Percentiles rank a stretch among this genome's conserved stretches.
Conservation (phyloP, 2,329 filamentous ascomycete genomes). For the Akanthomyces muscarius region DNA sequence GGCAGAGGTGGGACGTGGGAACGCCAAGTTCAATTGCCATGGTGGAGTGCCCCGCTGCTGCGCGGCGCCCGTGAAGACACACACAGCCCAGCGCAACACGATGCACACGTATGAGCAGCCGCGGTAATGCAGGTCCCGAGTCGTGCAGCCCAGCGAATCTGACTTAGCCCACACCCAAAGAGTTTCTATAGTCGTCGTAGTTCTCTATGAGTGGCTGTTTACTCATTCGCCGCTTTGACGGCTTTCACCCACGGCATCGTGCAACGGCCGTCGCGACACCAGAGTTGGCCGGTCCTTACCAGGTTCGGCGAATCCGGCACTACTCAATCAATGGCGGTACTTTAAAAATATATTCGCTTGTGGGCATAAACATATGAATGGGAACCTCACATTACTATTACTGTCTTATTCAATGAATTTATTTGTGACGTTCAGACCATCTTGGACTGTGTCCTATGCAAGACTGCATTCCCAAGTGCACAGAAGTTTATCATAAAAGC, state of each 20-base stretch:
- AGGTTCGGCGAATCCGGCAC: not conserved
- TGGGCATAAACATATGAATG: not conserved
- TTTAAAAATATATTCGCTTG: too few species aligned
- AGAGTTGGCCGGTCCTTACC: not conserved
- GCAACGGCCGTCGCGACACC: not conserved
- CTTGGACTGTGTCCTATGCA: not conserved
- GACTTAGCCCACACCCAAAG: not conserved
- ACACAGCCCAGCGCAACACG: not conserved
- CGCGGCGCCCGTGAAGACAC: not conserved
- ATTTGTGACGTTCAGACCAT: not conserved
- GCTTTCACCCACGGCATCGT: not conserved
- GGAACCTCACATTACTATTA: too few species aligned
- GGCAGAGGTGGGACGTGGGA: not conserved
- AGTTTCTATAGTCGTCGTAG: not conserved
- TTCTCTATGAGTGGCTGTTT: not conserved
- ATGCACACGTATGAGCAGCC: not conserved
- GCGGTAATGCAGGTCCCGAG: slow-evolving; percentile 4
- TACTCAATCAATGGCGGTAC: not conserved
- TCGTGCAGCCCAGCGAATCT: not conserved
- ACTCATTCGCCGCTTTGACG: not conserved
- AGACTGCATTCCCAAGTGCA: slow-evolving; percentile 56
- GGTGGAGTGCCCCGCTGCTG: slow-evolving; percentile 8
- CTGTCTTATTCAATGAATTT: not conserved
- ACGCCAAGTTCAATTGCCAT: slow-evolving; percentile 7
- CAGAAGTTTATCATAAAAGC: slow-evolving; percentile 70